Conservation (phyloP, 1,284 basidiomycete species). For the Cutaneotrichosporon sp. region DNA sequence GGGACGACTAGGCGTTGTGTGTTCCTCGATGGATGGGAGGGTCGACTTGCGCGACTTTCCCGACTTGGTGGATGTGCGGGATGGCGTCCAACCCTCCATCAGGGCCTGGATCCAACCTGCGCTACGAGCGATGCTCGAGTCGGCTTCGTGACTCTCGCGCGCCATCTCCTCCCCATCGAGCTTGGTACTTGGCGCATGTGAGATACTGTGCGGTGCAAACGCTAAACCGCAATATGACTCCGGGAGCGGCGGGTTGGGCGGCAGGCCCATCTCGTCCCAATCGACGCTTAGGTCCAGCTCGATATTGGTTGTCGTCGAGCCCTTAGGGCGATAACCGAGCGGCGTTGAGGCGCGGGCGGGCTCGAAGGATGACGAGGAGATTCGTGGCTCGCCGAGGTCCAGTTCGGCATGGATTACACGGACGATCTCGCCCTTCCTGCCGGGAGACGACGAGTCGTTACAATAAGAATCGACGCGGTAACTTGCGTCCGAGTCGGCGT, state of each 20-base stretch:
- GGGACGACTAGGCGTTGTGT: neutral
- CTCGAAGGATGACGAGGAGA: conserved; percentile 4
- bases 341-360: conserved; percentile 6
- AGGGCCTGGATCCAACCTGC: conserved; percentile 13
- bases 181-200: neutral
- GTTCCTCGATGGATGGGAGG: neutral
- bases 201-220: neutral
- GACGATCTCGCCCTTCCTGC: neutral
- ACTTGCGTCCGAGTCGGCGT: neutral
- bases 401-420: neutral
- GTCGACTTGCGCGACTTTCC: neutral
- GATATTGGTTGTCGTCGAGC: conserved; percentile 5
- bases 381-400: neutral
- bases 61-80: neutral
- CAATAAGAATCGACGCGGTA: conserved; percentile 4
- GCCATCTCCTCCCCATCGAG: conserved; percentile 4
- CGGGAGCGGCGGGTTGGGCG: conserved; percentile 8
- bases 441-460: neutral
- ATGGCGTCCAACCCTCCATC: neutral
- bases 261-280: conserved; percentile 7
- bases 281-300: conserved; percentile 8
- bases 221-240: neutral
- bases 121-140: conserved; percentile 12
- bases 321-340: neutral
- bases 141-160: neutral